phyloP scores from a whole-genome alignment of 441 rosid species.

The Syzygium malaccense region DNA sequence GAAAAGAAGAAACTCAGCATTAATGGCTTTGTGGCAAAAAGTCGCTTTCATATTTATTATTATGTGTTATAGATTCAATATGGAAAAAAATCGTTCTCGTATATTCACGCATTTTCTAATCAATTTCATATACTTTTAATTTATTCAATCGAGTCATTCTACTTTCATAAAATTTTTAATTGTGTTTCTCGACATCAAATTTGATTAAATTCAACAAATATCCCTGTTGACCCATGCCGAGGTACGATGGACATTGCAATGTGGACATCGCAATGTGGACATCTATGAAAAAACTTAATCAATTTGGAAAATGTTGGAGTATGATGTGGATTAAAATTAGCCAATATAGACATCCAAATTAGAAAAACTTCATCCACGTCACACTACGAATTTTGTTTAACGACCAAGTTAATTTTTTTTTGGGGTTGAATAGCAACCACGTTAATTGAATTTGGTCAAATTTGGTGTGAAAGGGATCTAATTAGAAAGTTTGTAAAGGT shows the following conservation, averaged over 20 bases:
- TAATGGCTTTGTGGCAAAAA: background rate
- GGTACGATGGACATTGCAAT: accelerated
- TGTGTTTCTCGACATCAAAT: too few relatives aligned
- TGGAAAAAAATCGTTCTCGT: background rate
- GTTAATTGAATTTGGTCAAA: background rate
- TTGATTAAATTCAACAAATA: background rate
- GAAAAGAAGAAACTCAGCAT: background rate
- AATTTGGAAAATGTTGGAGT: background rate
- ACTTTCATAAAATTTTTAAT: background rate
- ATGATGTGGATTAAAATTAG: background rate
- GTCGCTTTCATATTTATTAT: background rate
- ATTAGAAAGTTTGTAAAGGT: background rate
- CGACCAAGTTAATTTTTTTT: background rate
- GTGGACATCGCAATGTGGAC: background rate
- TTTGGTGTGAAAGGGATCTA: background rate
- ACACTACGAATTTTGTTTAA: background rate
- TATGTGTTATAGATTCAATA: background rate
- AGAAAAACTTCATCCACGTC: background rate
- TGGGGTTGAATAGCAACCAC: background rate
- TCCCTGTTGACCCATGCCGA: background rate
- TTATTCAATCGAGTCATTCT: background rate
- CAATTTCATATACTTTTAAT: background rate
- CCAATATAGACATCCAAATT: background rate
- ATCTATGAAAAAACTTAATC: background rate
- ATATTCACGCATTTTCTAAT: background rate